A percentile compares a stretch with the other conserved stretches of the same genome.
Conservation (phyloP, 2,329 filamentous ascomycete species). For the Alternaria sp. region DNA sequence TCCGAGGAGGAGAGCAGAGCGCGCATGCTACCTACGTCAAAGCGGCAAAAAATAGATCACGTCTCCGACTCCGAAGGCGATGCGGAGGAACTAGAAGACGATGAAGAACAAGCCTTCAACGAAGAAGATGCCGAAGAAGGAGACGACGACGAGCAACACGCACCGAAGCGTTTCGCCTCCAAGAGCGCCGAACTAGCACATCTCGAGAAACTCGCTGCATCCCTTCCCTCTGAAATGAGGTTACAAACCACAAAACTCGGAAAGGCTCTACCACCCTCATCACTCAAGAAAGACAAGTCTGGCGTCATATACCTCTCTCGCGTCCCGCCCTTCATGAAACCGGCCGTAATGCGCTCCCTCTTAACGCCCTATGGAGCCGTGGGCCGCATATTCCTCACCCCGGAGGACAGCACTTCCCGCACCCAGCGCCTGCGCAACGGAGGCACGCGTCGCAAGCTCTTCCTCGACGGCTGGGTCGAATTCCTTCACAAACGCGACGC, state of each 20-base stretch:
- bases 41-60: constrained; percentile 67
- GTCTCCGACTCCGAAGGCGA: constrained; percentile 40
- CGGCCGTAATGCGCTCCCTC: constrained; percentile 75
- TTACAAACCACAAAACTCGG: constrained; percentile 32
- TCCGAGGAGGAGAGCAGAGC: constrained; percentile 74
- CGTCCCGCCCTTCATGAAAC: constrained; percentile 89
- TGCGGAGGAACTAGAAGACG: constrained; percentile 20
- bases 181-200: constrained; percentile 38
- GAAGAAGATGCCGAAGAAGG: constrained; percentile 26
- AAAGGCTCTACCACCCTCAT: constrained; percentile 45
- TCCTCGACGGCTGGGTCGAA: constrained; percentile 86
- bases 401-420: constrained; percentile 73
- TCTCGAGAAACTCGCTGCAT: constrained; percentile 39
- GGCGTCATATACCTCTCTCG: constrained; percentile 85
- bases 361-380: constrained; percentile 77
- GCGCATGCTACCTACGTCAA: constrained; percentile 60
- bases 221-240: constrained; percentile 46
- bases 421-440: constrained; percentile 71
- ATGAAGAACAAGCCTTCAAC: constrained; percentile 32
- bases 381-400: constrained; percentile 79
- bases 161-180: constrained; percentile 33
- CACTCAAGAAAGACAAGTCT: constrained; percentile 71
- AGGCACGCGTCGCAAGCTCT: constrained; percentile 84
- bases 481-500: constrained; percentile 78
- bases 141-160: constrained; percentile 31